These are phyloP conservation scores for Microsporum canis DNA, from an alignment of 2,329 filamentous ascomycete genomes.

Conservation along the genomic window DNA sequence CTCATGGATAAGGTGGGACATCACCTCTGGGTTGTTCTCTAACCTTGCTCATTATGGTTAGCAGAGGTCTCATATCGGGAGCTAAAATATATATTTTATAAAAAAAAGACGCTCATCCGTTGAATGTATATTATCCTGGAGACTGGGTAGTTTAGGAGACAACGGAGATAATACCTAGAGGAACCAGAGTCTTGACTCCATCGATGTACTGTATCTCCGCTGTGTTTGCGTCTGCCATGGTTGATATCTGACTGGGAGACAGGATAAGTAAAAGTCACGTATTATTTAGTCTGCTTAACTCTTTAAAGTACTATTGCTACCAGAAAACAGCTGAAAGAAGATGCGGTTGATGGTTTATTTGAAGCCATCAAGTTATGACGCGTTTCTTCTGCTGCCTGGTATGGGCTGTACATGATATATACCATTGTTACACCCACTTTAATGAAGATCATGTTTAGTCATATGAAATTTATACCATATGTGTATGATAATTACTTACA, in stretches of 20 bases:
- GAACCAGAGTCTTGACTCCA: constrained; percentile 25
- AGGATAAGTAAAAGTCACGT: background rate
- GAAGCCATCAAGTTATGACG: background rate
- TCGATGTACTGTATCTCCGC: constrained; percentile 17
- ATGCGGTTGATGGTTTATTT: background rate
- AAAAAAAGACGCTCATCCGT: background rate
- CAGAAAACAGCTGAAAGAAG: background rate
- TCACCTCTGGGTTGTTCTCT: constrained; percentile 48
- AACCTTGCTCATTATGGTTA: constrained; percentile 15
- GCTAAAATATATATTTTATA: background rate
- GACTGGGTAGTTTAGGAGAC: background rate
- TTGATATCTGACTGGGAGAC: background rate
- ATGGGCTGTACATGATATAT: background rate
- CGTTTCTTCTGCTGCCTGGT: background rate
- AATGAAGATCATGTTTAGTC: background rate
- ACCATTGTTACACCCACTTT: background rate
- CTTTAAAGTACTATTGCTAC: background rate
- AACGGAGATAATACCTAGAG: constrained; percentile 19
- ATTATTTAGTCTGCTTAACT: background rate
- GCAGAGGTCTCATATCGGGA: constrained; percentile 1
- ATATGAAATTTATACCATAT: background rate
- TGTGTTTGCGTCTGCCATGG: constrained; percentile 6
- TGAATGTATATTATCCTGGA: background rate
- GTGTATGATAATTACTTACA: background rate
- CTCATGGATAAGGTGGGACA: constrained; percentile 39